Evolutionary conservation across 1,284 basidiomycete species (phyloP).

Genomic region (Pseudozyma hubeiensis): DNA sequence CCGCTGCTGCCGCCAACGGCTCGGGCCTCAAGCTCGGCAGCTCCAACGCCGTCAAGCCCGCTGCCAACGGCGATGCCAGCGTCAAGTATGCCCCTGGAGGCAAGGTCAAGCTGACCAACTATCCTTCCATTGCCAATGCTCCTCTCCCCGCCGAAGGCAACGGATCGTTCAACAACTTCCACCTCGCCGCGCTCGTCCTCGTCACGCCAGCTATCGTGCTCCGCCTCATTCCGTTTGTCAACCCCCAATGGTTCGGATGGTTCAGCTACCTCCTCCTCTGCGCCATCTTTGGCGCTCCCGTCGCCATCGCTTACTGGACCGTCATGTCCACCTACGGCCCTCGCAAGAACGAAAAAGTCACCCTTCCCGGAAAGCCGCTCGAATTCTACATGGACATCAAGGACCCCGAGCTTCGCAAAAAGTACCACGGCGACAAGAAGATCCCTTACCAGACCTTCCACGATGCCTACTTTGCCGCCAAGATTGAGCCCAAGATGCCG

Average conservation of each 20-base stretch:
- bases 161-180: constrained; percentile 71
- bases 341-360: constrained; percentile 86
- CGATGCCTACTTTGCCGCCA: constrained; percentile 96
- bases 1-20: constrained; percentile 10
- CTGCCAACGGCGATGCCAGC: constrained; percentile 15
- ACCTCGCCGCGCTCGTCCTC: constrained; percentile 77
- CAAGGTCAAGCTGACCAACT: constrained; percentile 67
- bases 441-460: constrained; percentile 98
- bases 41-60: constrained; percentile 6
- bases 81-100: constrained; percentile 61
- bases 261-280: constrained; percentile 72
- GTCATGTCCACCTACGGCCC: constrained; percentile 84
- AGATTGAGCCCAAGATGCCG: constrained; percentile 95
- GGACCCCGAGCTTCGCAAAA: constrained; percentile 80
- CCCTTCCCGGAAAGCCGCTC: constrained; percentile 79
- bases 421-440: constrained; percentile 82
- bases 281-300: constrained; percentile 79
- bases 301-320: constrained; percentile 89
- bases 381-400: constrained; percentile 92
- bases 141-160: constrained; percentile 68
- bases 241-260: constrained; percentile 66
- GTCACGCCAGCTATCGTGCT: constrained; percentile 63
- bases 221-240: constrained; percentile 66
- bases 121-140: constrained; percentile 64
- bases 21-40: constrained; percentile 38